Conservation (phyloP, 2,329 filamentous ascomycete species). For the Xylariaceae sp. region DNA sequence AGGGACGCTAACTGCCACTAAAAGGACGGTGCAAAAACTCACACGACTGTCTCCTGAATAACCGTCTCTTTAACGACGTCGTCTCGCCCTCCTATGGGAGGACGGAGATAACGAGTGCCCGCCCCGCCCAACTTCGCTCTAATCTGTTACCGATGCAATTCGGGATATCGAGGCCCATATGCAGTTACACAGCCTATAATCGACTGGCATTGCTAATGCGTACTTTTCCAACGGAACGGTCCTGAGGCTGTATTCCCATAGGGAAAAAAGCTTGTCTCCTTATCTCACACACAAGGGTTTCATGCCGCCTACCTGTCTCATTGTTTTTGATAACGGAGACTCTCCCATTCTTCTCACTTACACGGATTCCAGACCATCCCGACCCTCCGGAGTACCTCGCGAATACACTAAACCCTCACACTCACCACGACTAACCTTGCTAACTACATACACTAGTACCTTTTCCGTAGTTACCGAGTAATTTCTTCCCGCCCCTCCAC, state of each 20-base stretch:
- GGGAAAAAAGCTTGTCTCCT: conserved; percentile 1
- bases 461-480: neutral
- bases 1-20: neutral
- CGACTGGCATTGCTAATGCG: neutral
- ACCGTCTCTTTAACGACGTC: neutral
- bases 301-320: neutral
- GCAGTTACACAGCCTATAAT: neutral
- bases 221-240: neutral
- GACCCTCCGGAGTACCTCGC: neutral
- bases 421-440: neutral
- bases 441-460: neutral
- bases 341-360: neutral
- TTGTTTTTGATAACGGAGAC: neutral
- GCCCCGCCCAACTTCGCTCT: neutral
- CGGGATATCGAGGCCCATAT: neutral
- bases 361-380: neutral
- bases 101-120: neutral
- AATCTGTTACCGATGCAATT: neutral
- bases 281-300: conserved; percentile 8
- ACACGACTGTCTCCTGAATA: neutral
- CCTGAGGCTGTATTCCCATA: conserved; percentile 1
- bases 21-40: neutral
- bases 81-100: neutral
- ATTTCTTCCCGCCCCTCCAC: neutral
- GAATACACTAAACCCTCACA: neutral